Percentiles rank a stretch among this genome's conserved stretches.
Conservation (phyloP, 1,284 basidiomycete genomes). For the Papiliotrema laurentii region DNA sequence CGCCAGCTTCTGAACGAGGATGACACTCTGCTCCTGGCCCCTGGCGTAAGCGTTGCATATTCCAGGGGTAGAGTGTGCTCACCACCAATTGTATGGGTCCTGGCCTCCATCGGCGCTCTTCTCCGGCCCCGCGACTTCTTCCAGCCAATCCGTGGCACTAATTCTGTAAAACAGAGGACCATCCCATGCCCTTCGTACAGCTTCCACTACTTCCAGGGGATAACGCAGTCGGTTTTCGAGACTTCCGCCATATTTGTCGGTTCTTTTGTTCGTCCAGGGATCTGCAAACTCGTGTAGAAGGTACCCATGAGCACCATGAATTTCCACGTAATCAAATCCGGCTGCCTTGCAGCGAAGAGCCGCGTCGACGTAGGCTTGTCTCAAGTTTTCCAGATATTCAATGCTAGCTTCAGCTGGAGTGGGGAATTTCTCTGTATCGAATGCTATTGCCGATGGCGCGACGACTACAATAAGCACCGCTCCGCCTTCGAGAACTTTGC, state of each 20-base stretch:
- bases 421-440: neutral
- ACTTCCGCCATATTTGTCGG: neutral
- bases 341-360: neutral
- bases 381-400: neutral
- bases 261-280: neutral
- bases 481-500: too few relatives aligned
- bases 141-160: neutral
- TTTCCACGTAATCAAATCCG: neutral
- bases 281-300: neutral
- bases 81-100: neutral
- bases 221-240: neutral
- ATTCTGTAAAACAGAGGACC: neutral
- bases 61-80: neutral
- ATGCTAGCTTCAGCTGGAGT: neutral
- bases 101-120: neutral
- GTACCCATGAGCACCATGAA: neutral
- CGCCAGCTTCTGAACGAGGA: neutral
- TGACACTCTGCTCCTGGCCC: neutral
- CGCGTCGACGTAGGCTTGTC: neutral
- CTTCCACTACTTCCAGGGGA: neutral
- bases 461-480: too few relatives aligned
- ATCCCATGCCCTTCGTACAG: neutral
- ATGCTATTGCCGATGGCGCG: neutral
- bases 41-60: neutral
- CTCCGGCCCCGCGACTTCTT: neutral